Evolutionary conservation across 192 early-diverging fungal species (phyloP).

Genomic region (Blastocladiella britannica): DNA sequence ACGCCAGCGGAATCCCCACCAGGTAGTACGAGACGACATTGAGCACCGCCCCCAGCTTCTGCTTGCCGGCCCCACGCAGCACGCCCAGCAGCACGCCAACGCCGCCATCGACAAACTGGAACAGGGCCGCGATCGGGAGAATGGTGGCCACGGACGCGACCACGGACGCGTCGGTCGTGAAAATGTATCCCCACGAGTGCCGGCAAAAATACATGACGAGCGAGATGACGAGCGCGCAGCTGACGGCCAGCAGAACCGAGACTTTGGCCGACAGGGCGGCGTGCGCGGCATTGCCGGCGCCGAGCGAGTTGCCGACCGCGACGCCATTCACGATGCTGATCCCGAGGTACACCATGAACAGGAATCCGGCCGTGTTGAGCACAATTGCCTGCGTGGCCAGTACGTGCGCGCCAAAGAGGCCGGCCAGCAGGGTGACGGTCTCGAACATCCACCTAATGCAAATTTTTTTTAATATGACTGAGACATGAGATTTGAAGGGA

Average conservation of each 20-base stretch:
- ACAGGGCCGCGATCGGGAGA: constrained; percentile 54
- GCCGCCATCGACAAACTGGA: constrained; percentile 26
- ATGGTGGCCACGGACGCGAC: constrained; percentile 44
- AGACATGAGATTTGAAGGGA: too few relatives aligned
- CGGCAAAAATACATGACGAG: constrained; percentile 27
- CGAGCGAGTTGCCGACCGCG: constrained; percentile 57
- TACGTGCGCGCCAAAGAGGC: constrained; percentile 45
- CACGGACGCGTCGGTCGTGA: constrained; percentile 46
- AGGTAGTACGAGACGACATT: constrained; percentile 45
- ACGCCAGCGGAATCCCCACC: constrained; percentile 39
- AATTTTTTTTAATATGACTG: too few relatives aligned
- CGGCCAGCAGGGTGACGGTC: constrained; percentile 47
- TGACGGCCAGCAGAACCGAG: constrained; percentile 23
- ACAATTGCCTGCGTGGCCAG: constrained; percentile 69
- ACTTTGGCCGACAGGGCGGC: constrained; percentile 29
- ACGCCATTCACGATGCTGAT: constrained; percentile 59
- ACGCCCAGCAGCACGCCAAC: constrained; percentile 35
- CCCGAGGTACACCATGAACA: constrained; percentile 59
- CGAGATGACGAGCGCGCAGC: constrained; percentile 26
- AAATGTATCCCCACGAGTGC: constrained; percentile 16
- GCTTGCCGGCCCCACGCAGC: constrained; percentile 55
- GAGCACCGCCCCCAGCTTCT: constrained; percentile 38
- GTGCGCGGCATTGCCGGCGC: constrained; percentile 20
- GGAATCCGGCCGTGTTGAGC: constrained; percentile 44
- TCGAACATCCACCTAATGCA: constrained; percentile 34